These are phyloP conservation scores for Podaxis sp. DNA, from an alignment of 768 basidiomycete genomes.

Conservation along the genomic window DNA sequence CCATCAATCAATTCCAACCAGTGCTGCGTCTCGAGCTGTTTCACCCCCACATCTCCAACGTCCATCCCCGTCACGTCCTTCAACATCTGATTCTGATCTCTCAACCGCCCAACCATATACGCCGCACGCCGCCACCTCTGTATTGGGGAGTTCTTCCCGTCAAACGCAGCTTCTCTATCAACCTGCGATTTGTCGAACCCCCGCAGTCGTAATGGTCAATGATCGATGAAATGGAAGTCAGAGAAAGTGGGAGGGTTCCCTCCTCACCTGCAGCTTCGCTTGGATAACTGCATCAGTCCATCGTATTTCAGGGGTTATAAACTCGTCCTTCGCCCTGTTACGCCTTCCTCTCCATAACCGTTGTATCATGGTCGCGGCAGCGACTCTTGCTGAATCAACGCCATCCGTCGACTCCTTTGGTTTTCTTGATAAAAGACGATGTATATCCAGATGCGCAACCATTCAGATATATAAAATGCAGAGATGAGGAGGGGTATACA, in stretches of 20 bases:
- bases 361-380: slow-evolving; percentile 35
- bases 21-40: slow-evolving; percentile 54
- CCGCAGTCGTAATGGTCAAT: neutral
- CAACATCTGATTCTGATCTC: slow-evolving; percentile 39
- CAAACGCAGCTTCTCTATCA: slow-evolving; percentile 35
- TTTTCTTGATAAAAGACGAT: slow-evolving; percentile 4
- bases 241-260: neutral
- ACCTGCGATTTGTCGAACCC: slow-evolving; percentile 21
- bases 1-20: slow-evolving; percentile 61
- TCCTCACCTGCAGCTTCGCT: slow-evolving; percentile 32
- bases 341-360: slow-evolving; percentile 31
- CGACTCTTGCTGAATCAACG: slow-evolving; percentile 18
- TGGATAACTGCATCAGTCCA: slow-evolving; percentile 35
- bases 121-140: slow-evolving; percentile 45
- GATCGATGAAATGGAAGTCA: neutral
- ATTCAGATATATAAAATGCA: neutral
- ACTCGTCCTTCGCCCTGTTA: slow-evolving; percentile 21
- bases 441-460: slow-evolving; percentile 3
- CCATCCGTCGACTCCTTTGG: slow-evolving; percentile 4
- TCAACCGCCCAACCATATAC: slow-evolving; percentile 35
- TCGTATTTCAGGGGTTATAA: slow-evolving; percentile 25
- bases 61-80: slow-evolving; percentile 21
- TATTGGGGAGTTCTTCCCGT: slow-evolving; percentile 40
- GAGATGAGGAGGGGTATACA: neutral
- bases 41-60: slow-evolving; percentile 30